Evolutionary conservation across 441 rosid species (phyloP), one percentile per base, ranked within the genome.

Genomic region (Populus trichocarpa): DNA sequence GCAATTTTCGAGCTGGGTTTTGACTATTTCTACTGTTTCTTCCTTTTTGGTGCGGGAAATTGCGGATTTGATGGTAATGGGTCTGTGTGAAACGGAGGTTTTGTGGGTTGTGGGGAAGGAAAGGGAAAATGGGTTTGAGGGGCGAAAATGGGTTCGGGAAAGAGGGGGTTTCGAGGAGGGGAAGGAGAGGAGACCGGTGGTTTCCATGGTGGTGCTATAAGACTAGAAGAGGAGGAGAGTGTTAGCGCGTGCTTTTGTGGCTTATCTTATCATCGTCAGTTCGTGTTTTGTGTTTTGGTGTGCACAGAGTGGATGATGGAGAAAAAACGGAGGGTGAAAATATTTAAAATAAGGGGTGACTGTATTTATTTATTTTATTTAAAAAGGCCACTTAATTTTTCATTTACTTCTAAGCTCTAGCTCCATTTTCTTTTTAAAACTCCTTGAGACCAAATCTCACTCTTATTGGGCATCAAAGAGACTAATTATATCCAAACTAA

Each of bases 1-100:
- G 87, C 99, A 96, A 38, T 90, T 87, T 77, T 93, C 93, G 69
- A 96, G 91, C 67, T 93, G 89, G 83, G 88, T 75, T 69, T 87
- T 90, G 70, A 93, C 98, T 0, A 90, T 76, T 67, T 88, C 92
- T 2, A 93, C 95, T 6, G 95, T 93, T 72, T 88, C 91, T 83
- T 90, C 98, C 76, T 93, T 93, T 77, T 86, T 89, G 86, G 84
- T 76, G 36, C 95, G 89, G 73, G 95, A 87, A 63, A 93, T 86
- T 81, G 98, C 95, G 78, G 94, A 84, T 71, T 81, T 83, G 82
- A 92, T 83, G 75, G 82, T 64, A 14, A 84, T 68, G 83, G 91
- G 84, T 9, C 67, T 79, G 11, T 63, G 81, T 74, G 69, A 40
- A 77, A 79, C 77, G 65, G 78, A 83, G 77, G 71, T 6, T 20